Evolutionary conservation across 257 asterid genomes (phyloP).

Genomic region (Gynochthodes officinalis): DNA sequence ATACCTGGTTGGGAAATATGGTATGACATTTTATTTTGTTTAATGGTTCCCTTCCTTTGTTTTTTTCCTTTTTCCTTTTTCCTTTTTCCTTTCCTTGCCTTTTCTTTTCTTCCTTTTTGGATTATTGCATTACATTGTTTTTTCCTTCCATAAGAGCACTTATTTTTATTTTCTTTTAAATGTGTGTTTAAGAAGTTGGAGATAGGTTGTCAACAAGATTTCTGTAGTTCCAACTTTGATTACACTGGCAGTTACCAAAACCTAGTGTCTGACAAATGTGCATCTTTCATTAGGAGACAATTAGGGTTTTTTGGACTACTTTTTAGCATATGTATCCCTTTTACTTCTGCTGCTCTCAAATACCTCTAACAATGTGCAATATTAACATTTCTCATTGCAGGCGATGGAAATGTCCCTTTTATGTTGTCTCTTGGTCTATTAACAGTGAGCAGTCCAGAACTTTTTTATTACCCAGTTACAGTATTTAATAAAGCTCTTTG

Average conservation of each 20-base stretch:
- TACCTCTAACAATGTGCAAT: background rate
- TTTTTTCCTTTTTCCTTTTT: background rate
- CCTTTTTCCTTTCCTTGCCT: no score
- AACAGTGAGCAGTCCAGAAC: constrained; percentile 55
- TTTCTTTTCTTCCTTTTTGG: background rate
- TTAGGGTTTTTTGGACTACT: background rate
- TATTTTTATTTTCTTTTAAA: background rate
- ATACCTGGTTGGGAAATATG: constrained; percentile 81
- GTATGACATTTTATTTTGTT: constrained; percentile 34
- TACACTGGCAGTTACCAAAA: background rate
- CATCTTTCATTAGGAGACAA: background rate
- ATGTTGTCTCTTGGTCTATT: constrained; percentile 55
- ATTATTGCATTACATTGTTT: background rate
- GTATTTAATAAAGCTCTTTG: constrained; percentile 6
- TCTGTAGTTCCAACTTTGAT: background rate
- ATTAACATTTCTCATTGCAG: constrained; percentile 22
- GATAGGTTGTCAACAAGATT: background rate
- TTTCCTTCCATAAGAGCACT: background rate
- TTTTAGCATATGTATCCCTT: constrained; percentile 1
- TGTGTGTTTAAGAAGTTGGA: background rate
- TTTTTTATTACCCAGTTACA: constrained; percentile 11
- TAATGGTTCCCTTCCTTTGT: background rate
- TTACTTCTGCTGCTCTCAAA: background rate
- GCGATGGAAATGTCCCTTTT: constrained; percentile 56
- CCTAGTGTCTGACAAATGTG: background rate